Evolutionary conservation across 192 early-diverging fungal species (phyloP).

Genomic region (Backusella circina): DNA sequence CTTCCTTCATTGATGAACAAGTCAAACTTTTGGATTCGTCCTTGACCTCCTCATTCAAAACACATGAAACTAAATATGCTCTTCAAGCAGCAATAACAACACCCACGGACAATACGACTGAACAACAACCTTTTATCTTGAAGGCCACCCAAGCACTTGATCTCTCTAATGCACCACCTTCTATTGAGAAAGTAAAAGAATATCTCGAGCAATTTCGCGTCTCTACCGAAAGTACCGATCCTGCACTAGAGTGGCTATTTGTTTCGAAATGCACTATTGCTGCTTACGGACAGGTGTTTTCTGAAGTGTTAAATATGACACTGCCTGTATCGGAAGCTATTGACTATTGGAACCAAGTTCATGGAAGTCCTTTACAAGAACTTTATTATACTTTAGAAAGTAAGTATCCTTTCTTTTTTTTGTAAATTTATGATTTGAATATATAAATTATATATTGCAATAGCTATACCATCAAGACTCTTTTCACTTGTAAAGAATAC

Average conservation of each 20-base stretch:
- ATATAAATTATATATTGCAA: conserved; percentile 7
- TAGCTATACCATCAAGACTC: conserved; percentile 4
- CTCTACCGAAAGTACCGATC: neutral
- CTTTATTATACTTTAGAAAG: conserved; percentile 45
- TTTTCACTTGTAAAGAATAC: conserved; percentile 6
- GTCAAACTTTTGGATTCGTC: neutral
- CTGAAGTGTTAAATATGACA: conserved; percentile 52
- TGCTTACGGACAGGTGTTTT: conserved; percentile 55
- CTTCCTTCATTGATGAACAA: neutral
- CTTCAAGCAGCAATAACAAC: neutral
- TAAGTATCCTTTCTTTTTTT: conserved; percentile 20
- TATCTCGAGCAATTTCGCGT: neutral
- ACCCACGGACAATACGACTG: neutral
- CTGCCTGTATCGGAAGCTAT: conserved; percentile 60
- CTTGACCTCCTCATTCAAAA: neutral
- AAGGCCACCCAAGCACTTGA: neutral
- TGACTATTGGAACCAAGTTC: conserved; percentile 62
- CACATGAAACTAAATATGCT: neutral
- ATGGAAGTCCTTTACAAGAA: conserved; percentile 38
- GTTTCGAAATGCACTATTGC: conserved; percentile 48
- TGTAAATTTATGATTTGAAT: neutral
- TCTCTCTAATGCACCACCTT: neutral
- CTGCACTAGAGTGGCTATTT: conserved; percentile 43
- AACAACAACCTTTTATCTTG: neutral
- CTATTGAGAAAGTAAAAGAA: conserved; percentile 1